These are phyloP conservation scores for Nothophoma quercina DNA, from an alignment of 2,329 filamentous ascomycete genomes.

Conservation along the genomic window DNA sequence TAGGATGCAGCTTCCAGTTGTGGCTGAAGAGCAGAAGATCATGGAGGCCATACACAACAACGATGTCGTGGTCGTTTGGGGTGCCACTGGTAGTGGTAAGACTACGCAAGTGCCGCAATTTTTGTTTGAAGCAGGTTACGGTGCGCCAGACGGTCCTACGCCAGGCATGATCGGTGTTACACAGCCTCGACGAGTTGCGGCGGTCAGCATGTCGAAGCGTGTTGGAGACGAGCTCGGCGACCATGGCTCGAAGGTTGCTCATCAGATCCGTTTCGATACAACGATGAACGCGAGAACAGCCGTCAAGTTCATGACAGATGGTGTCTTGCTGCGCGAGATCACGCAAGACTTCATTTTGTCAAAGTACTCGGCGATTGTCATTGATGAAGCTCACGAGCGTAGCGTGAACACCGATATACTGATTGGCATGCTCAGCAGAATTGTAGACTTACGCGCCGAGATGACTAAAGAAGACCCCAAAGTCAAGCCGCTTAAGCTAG, in stretches of 20 bases:
- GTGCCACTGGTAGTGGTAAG: constrained; percentile 95
- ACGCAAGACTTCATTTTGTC: constrained; percentile 85
- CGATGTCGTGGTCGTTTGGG: constrained; percentile 88
- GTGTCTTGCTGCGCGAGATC: constrained; percentile 90
- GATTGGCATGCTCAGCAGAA: constrained; percentile 95
- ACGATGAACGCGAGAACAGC: constrained; percentile 81
- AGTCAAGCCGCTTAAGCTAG: constrained; percentile 80
- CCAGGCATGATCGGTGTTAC: constrained; percentile 95
- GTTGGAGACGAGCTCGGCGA: constrained; percentile 85
- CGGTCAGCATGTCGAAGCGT: constrained; percentile 94
- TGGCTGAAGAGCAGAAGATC: constrained; percentile 94
- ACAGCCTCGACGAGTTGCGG: constrained; percentile 91
- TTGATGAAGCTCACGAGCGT: constrained; percentile 96
- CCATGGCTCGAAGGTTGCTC: constrained; percentile 79
- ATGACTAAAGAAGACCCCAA: constrained; percentile 75
- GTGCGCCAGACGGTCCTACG: constrained; percentile 76
- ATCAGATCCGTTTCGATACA: constrained; percentile 92
- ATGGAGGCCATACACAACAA: constrained; percentile 98
- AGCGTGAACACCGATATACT: constrained; percentile 98
- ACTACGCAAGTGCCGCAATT: constrained; percentile 98
- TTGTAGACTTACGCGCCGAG: constrained; percentile 82
- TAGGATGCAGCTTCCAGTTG: constrained; percentile 82
- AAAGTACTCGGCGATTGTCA: constrained; percentile 92
- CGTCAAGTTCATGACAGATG: constrained; percentile 99
- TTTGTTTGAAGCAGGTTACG: constrained; percentile 91